Evolutionary conservation across 2,329 filamentous ascomycete species (phyloP).

Genomic region (Stachybotrys elegans): DNA sequence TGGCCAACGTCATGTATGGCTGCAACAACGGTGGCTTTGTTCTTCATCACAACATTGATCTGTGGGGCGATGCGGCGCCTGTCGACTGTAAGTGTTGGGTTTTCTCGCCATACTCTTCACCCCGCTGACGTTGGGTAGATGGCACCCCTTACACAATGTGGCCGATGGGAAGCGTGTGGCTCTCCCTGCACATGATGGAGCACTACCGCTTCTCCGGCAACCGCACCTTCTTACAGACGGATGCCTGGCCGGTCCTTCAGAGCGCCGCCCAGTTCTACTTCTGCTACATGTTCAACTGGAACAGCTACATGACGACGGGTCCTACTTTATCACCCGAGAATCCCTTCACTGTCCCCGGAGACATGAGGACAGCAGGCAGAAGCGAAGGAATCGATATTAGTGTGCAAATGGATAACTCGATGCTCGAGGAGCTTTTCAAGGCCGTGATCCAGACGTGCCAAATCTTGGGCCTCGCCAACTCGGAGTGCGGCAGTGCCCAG

Average conservation of each 20-base stretch:
- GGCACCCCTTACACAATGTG: conserved; percentile 21
- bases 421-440: conserved; percentile 9
- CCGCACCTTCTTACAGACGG: conserved; percentile 12
- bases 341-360: conserved; percentile 13
- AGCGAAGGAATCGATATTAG: conserved; percentile 11
- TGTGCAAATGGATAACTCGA: conserved; percentile 22
- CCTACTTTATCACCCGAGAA: conserved; percentile 23
- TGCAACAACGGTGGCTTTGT: conserved; percentile 19
- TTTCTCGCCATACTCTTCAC: too few relatives aligned
- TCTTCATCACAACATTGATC: conserved; percentile 26
- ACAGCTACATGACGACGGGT: conserved; percentile 18
- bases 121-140: too few relatives aligned
- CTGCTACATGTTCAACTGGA: conserved; percentile 24
- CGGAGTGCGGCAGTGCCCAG: not conserved
- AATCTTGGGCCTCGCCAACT: conserved; percentile 4
- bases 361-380: conserved; percentile 2
- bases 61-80: conserved; percentile 27
- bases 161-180: conserved; percentile 35
- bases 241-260: conserved; percentile 21
- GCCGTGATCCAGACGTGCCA: conserved; percentile 6
- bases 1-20: conserved; percentile 25
- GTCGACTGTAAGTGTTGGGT: too few relatives aligned
- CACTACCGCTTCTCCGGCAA: conserved; percentile 29
- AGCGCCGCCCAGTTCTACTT: conserved; percentile 26
- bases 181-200: conserved; percentile 33